A percentile compares a stretch with the other conserved stretches of the same genome.
phyloP scores from a whole-genome alignment of 2,329 filamentous ascomycete genomes.

The Mycosphaerella sp. region DNA sequence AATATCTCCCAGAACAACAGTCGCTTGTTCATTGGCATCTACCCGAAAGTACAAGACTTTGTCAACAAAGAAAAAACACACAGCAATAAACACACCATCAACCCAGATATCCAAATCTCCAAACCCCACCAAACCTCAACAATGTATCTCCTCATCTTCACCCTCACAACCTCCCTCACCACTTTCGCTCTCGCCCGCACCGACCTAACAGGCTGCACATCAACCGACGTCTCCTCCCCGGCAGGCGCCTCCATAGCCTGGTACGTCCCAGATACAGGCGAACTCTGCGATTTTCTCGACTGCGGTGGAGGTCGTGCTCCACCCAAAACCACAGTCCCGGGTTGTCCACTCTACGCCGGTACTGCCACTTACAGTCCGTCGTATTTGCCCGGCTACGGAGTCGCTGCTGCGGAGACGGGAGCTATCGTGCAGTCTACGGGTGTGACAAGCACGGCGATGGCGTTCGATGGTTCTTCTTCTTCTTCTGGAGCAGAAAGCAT shows the following conservation, averaged over 20 bases:
- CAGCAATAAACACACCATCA: background rate
- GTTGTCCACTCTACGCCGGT: conserved; percentile 52
- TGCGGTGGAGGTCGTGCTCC: conserved; percentile 62
- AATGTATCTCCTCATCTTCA: conserved; percentile 27
- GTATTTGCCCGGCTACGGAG: conserved; percentile 41
- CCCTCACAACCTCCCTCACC: conserved; percentile 27
- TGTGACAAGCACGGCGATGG: background rate
- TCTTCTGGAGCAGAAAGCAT: too few species aligned
- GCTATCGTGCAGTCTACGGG: conserved; percentile 3
- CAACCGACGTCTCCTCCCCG: conserved; percentile 32
- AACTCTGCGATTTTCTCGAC: conserved; percentile 59
- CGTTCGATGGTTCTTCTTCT: background rate
- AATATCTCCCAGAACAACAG: background rate
- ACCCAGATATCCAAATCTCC: conserved; percentile 1
- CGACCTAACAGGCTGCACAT: conserved; percentile 43
- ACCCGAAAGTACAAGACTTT: too few species aligned
- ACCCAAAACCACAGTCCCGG: conserved; percentile 56
- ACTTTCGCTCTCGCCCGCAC: conserved; percentile 33
- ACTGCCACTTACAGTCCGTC: conserved; percentile 50
- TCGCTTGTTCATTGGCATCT: background rate
- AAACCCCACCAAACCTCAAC: conserved; percentile 4
- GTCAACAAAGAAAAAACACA: background rate
- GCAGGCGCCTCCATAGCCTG: conserved; percentile 48
- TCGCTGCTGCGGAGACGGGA: conserved; percentile 9
- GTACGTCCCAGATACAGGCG: conserved; percentile 58